Base-by-base conservation (phyloP, 2,329 filamentous ascomycete genomes). In the Fusarium sp. region DNA sequence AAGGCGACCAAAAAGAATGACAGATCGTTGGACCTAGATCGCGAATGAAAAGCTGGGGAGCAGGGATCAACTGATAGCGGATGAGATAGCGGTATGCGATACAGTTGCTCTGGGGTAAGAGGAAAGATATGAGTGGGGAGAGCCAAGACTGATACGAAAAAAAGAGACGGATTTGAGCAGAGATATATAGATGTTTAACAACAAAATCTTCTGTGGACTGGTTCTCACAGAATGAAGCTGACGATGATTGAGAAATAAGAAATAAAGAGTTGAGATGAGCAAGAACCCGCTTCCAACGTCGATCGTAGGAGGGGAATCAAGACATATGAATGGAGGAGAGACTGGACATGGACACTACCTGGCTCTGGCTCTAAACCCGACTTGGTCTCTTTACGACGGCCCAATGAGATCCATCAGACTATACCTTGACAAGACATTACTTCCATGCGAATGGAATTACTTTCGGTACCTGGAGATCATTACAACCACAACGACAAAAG, bases 11-110 rank as follows among this genome's bases (percentile, higher is more conserved):
- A 60, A 74, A 69, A 56, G 40, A 66, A 62, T 65, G 61, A 61
- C 71, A 56, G 62, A 62, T 56, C 32, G 54, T 58, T 67, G 52
- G 37, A 69, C 68, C 57, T 61, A 56, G 41, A 65, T 66, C 58
- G 30, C 68, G 65, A 72, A 71, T 69, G 59, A 69, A 61, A 75
- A 69, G 61, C 49, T 41, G 55, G 55, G 61, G 67, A 60, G 58
- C 70, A 73, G 67, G 63, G 71, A 42, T 71, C 63, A 45, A 62
- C 58, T 75, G 73, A 75, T 75, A 75, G 73, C 67, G 69, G 73
- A 56, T 69, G 63, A 71, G 73, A 75, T 75, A 75, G 73, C 73
- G 73, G 67, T 74, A 74, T 73, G 73, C 65, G 63, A 74, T 63
- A 70, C 71, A 65, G 69, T 65, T 65, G 70, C 65, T 75, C 71